Base-by-base conservation (phyloP, 208 protist genomes). In the Lotmaria passim region DNA sequence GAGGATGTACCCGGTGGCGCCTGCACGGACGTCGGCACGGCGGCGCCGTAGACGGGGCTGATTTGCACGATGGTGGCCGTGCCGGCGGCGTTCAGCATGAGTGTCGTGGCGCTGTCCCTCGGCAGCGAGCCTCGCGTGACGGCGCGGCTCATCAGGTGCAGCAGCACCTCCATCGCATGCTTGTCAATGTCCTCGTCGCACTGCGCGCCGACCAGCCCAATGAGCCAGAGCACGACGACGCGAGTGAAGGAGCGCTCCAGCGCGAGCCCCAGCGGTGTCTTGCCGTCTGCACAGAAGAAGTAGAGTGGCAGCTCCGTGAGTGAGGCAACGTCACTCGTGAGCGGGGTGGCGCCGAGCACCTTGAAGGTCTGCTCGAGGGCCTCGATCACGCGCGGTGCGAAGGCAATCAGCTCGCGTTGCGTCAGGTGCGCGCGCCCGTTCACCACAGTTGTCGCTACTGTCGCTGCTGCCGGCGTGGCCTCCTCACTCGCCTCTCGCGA, bases 171-270 rank as follows among this genome's bases (percentile, higher is more conserved):
- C 67, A 91, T 73, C 31, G 84, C 87, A 28, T 85, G 67, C 12
- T n/a, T 66, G 57, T 91, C 83, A 34, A 87, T 80, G 60, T 87
- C 80, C 33, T 90, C 88, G 64, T 93, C 88, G 59, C 81, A 83
- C 60, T 82, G 69, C 3, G 83, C 78, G 24, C 60, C 69, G 19
- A 83, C 52, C 2, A 93, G 51, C 14, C 66, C 78, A 60, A 75
- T 72, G 12, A 74, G 52, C 88, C 91, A 96, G 23, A 93, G 58
- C 23, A 60, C 38, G n/a, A 86, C 48, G 15, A 93, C 73, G 24
- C 80, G 78, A 8, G 75, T 72, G 52, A 95, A 90, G 34, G 69
- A 81, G 26, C 38, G 41, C 51, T 80, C 70, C 7, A 90, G 53
- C 14, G 43, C 55, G 30, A 67, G 44, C 28, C 67, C 55, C 26